Conservation (phyloP, 768 basidiomycete species). For the Astraeus odoratus region DNA sequence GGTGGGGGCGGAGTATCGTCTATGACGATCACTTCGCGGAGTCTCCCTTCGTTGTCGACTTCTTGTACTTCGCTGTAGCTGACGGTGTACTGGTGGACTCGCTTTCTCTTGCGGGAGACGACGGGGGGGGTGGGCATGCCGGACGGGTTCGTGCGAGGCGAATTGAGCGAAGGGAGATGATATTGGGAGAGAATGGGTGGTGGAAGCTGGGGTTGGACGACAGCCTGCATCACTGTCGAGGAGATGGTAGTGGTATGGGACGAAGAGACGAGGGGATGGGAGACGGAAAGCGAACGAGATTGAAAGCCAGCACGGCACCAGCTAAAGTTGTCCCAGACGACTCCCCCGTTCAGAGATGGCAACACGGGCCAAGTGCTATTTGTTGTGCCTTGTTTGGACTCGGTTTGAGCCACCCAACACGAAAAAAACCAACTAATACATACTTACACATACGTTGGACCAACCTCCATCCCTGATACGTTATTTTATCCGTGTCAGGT, state of each 20-base stretch:
- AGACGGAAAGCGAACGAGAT: conserved; percentile 22
- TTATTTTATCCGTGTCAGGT: neutral
- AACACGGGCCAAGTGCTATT: conserved; percentile 25
- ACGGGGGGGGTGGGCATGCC: conserved; percentile 67
- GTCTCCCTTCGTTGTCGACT: conserved; percentile 67
- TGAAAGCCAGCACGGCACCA: conserved; percentile 32
- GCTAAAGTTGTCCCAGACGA: conserved; percentile 19
- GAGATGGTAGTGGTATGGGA: conserved; percentile 44
- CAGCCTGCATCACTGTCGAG: conserved; percentile 62
- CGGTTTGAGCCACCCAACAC: conserved; percentile 11
- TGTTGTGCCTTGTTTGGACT: conserved; percentile 24
- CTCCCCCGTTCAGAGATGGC: conserved; percentile 22
- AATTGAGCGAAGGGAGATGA: conserved; percentile 48
- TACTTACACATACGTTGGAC: no score
- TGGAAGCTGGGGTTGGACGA: conserved; percentile 56
- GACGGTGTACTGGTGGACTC: conserved; percentile 73
- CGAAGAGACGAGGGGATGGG: conserved; percentile 12
- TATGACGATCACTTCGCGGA: conserved; percentile 86
- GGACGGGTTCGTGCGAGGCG: conserved; percentile 41
- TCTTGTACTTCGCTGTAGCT: conserved; percentile 87
- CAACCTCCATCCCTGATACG: no score
- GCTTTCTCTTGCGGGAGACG: conserved; percentile 75
- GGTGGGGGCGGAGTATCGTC: conserved; percentile 86
- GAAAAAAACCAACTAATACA: neutral
- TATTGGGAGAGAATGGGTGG: conserved; percentile 59